phyloP scores from a whole-genome alignment of 2,329 filamentous ascomycete genomes.

The Aspergillus aculeatus region DNA sequence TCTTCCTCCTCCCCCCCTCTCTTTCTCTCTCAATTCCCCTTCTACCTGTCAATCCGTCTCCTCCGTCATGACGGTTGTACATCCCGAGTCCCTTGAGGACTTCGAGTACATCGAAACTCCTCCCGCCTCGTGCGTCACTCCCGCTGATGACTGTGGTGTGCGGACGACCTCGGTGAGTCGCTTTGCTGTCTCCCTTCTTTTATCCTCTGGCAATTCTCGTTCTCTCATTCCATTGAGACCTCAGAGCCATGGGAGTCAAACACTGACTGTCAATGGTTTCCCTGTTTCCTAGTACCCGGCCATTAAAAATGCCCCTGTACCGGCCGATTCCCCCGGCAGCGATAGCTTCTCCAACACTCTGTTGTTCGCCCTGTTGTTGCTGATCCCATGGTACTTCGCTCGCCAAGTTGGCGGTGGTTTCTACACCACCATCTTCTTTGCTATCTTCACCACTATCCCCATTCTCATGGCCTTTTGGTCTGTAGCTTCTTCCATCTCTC shows the following conservation, averaged over 20 bases:
- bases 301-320: constrained; percentile 92
- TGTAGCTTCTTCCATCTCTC: constrained; percentile 73
- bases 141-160: constrained; percentile 59
- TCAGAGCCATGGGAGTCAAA: background rate
- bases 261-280: constrained; percentile 17
- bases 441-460: constrained; percentile 72
- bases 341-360: constrained; percentile 84
- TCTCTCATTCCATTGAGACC: background rate
- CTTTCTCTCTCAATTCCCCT: constrained; percentile 22
- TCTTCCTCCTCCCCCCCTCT: constrained; percentile 16
- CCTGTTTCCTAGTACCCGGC: constrained; percentile 64
- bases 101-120: constrained; percentile 61
- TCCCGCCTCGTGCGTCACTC: constrained; percentile 52
- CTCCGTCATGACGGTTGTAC: constrained; percentile 40
- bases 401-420: constrained; percentile 82
- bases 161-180: constrained; percentile 58
- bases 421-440: constrained; percentile 86
- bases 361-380: constrained; percentile 67
- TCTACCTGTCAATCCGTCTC: constrained; percentile 28
- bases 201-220: background rate
- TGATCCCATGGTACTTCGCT: constrained; percentile 75
- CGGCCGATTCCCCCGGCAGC: constrained; percentile 79
- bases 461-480: constrained; percentile 82
- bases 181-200: background rate
- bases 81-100: constrained; percentile 48